Base-by-base conservation (phyloP, 2,329 filamentous ascomycete genomes). In the Arthrobotrys sinensis region DNA sequence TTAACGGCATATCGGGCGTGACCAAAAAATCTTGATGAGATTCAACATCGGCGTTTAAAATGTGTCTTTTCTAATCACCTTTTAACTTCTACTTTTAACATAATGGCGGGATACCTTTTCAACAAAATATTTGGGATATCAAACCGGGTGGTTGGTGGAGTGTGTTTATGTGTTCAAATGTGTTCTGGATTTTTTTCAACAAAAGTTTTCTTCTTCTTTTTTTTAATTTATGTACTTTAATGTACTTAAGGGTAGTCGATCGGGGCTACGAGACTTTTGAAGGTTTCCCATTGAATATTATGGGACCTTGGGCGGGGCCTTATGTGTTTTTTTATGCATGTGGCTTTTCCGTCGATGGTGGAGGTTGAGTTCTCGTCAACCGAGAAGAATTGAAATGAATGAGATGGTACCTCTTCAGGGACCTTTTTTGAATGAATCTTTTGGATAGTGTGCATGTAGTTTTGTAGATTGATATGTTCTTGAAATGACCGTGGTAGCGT, bases 1-100 rank as follows among this genome's bases (percentile, higher is more conserved):
- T 62, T 40, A 75, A 77, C 45, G 40, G 77, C 73, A 62, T 76
- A 80, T 72, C 76, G 76, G 55, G 71, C 45, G 72, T 75, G 76
- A 69, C 52, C 71, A 66, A 76, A 70, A 34, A 2, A 68, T 71
- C 62, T 78, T 72, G 46, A 69, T 76, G 77, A 81, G 81, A 82
- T 82, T 82, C 81, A 82, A 82, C 81, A 82, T 82, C 81, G 81
- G 81, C 81, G 81, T 82, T 82, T 69, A 69, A 65, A 75, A 60
- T 57, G 45, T 52, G 40, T 79, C 36, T 24, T 69, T 50, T 69
- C 48, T 63, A 28, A 36, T 16, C 57, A 38, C 57, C 34, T 77
- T 46, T 65, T 52, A 21, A 38, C 53, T 34, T 48, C 63, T 46
- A 55, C 69, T 53, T 71, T 73, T 64, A 76, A 76, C 55, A 77